Evolutionary conservation across 768 basidiomycete genomes (phyloP).

Genomic region (Tricholoma bakamatsutake): DNA sequence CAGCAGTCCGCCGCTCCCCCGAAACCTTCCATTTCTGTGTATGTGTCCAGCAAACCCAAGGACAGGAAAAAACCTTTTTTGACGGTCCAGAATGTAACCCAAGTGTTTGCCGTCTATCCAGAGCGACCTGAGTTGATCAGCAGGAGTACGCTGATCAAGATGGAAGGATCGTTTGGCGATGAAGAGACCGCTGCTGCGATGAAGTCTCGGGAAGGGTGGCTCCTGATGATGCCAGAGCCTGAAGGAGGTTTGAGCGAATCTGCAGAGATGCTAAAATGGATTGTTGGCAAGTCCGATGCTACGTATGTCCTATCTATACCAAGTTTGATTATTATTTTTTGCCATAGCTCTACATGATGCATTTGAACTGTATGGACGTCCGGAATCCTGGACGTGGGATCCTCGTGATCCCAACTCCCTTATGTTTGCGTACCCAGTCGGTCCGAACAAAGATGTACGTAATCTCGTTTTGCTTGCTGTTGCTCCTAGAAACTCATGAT

Average conservation of each 20-base stretch:
- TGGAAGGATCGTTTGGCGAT: constrained; percentile 80
- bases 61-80: constrained; percentile 70
- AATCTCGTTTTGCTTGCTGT: background rate
- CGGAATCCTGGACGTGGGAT: constrained; percentile 84
- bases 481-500: constrained; percentile 10
- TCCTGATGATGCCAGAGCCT: constrained; percentile 86
- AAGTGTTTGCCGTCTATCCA: constrained; percentile 93
- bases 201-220: constrained; percentile 74
- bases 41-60: constrained; percentile 57
- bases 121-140: constrained; percentile 91
- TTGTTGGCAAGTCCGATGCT: constrained; percentile 56
- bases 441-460: constrained; percentile 75
- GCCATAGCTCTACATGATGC: constrained; percentile 72
- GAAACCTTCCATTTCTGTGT: constrained; percentile 50
- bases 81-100: constrained; percentile 63
- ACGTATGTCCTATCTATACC: background rate
- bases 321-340: constrained; percentile 12
- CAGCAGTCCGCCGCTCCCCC: constrained; percentile 20
- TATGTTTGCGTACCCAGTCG: constrained; percentile 94
- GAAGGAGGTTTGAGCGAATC: constrained; percentile 57
- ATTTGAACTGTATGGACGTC: constrained; percentile 86
- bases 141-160: constrained; percentile 84
- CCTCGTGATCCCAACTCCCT: constrained; percentile 73
- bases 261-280: constrained; percentile 87
- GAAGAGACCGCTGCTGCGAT: constrained; percentile 65